These are phyloP conservation scores for Batkoa obscura DNA, from an alignment of 371 early-diverging fungal species.

Conservation along the genomic window DNA sequence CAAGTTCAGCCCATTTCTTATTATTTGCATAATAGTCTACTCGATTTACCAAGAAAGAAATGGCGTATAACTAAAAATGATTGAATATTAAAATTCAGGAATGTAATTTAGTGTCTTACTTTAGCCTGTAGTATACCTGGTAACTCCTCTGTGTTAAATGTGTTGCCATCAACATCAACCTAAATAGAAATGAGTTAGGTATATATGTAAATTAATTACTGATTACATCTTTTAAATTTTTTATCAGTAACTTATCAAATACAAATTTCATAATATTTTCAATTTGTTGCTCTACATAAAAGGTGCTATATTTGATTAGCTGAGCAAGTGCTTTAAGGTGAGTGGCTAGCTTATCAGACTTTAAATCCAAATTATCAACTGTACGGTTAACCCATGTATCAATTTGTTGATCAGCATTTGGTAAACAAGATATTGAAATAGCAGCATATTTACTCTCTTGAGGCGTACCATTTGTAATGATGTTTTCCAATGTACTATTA, in stretches of 20 bases:
- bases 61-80: conserved; percentile 15
- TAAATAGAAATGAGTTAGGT: background rate
- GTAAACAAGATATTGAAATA: too few species aligned
- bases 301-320: background rate
- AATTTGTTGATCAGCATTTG: too few species aligned
- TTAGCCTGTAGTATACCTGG: background rate
- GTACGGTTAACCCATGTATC: too few species aligned
- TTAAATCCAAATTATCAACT: too few species aligned
- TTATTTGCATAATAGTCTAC: conserved; percentile 20
- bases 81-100: background rate
- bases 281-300: background rate
- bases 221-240: background rate
- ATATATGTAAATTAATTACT: background rate
- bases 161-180: background rate
- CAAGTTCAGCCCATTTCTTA: conserved; percentile 13
- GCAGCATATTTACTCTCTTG: too few species aligned
- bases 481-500: too few species aligned
- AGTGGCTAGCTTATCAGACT: background rate
- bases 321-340: background rate
- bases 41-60: conserved; percentile 34
- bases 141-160: background rate
- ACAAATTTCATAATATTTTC: background rate
- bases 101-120: background rate
- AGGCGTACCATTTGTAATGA: too few species aligned
- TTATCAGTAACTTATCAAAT: background rate